Base-by-base conservation (phyloP, 345 rosid genomes). In the Trapa bicornis region DNA sequence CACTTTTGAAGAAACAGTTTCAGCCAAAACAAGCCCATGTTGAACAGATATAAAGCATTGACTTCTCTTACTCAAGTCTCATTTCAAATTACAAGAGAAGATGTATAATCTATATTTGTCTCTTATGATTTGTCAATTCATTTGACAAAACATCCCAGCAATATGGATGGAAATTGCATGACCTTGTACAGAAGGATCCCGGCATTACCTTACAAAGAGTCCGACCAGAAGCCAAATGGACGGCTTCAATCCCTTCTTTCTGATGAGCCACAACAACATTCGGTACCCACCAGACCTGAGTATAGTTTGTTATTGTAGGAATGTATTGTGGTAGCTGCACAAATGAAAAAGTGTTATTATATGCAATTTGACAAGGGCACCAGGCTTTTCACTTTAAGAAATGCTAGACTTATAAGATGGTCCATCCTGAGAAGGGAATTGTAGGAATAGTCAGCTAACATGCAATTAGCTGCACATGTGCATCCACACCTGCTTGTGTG, bases 221-320 rank as follows among this genome's bases (percentile, higher is more conserved):
- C 57, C 97, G 92, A 65, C 97, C 97, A 62, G 97, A 76, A 69
- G 97, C 96, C 84, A 95, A 74, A 78, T 93, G 99, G 79, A 91
- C 75, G 71, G 86, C 97, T 82, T 95, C 99, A 67, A 95, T 91
- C 68, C 99, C 99, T 86, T 89, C 97, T 75, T 91, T 88, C 77
- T 87, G 90, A 83, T 89, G 97, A 66, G 94, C 93, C 72, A 95
- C 96, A 73, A 91, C 91, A 73, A 91, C 96, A 83, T 95, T 91
- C 71, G 99, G 96, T 75, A 95, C 89, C 97, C 99, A 95, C 97
- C 97, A 95, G 54, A 93, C 84, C 74, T 84, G 87, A 33, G 99
- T 93, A 82, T 93, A 75, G 74, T 91, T 93, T 73, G 97, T 93
- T 80, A 91, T 93, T 43, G 97, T 93, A 57, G 96, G 97, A 70